Evolutionary conservation across 2,329 filamentous ascomycete species (phyloP).

Genomic region (Diaporthe capsici): DNA sequence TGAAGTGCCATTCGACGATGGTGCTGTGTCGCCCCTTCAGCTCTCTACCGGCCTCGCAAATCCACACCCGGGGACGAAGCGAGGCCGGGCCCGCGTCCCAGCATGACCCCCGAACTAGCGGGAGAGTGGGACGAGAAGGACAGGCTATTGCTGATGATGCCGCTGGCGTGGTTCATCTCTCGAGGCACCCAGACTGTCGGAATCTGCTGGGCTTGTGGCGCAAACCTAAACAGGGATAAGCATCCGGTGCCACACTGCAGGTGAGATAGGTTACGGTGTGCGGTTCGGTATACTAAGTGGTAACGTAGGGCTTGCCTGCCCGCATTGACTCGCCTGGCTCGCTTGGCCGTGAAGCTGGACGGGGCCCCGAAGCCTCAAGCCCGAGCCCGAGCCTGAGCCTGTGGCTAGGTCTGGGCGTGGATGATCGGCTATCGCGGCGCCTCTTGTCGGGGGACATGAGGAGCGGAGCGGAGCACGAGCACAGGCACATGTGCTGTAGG

Average conservation of each 20-base stretch:
- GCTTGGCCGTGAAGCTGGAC: conserved; percentile 20
- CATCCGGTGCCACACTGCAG: conserved; percentile 41
- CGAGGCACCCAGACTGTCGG: conserved; percentile 33
- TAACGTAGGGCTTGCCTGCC: conserved; percentile 30
- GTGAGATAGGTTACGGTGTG: conserved; percentile 26
- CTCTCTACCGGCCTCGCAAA: conserved; percentile 18
- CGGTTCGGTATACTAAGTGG: background rate
- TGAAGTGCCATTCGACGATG: conserved; percentile 7
- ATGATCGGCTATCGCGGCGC: conserved; percentile 22
- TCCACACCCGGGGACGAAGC: conserved; percentile 21
- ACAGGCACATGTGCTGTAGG: background rate
- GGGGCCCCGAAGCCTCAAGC: background rate
- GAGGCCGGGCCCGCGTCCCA: conserved; percentile 23
- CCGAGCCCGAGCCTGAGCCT: background rate
- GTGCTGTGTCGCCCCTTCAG: conserved; percentile 7
- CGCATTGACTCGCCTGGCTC: conserved; percentile 31
- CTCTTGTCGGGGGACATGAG: conserved; percentile 13
- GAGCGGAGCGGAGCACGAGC: conserved; percentile 14
- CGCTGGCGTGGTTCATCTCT: conserved; percentile 32
- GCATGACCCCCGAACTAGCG: conserved; percentile 6
- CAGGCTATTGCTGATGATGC: conserved; percentile 21
- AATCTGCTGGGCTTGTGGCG: conserved; percentile 40
- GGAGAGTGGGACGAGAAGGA: conserved; percentile 6
- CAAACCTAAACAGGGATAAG: conserved; percentile 41
- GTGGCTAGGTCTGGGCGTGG: background rate